Conservation (phyloP, 192 early-diverging fungal genomes). For the Coemansia sp. region DNA sequence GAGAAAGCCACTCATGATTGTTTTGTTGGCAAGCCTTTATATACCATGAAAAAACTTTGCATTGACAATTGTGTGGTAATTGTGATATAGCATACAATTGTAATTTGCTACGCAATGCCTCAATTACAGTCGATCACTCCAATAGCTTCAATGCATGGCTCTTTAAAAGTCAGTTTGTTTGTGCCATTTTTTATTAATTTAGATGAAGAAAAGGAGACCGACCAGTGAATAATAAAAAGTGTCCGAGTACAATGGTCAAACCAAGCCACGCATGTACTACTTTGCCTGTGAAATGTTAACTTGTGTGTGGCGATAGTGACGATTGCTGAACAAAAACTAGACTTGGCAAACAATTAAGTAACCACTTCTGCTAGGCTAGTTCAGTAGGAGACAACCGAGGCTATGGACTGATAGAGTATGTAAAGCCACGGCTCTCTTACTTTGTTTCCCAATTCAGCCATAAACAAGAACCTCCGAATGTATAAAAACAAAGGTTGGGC, state of each 20-base stretch:
- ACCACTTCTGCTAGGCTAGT: neutral
- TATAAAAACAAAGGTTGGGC: neutral
- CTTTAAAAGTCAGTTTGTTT: neutral
- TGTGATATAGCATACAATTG: neutral
- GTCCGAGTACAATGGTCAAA: neutral
- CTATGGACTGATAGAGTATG: neutral
- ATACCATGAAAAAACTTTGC: neutral
- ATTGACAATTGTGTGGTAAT: neutral
- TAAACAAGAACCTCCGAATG: neutral
- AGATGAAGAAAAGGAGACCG: neutral
- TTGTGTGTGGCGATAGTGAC: neutral
- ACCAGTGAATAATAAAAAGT: neutral
- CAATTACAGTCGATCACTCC: neutral
- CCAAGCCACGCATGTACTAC: neutral
- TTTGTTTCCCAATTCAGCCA: neutral
- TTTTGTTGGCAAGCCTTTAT: slow-evolving; percentile 3
- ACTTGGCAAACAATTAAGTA: neutral
- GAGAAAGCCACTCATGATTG: slow-evolving; percentile 2
- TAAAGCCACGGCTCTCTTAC: neutral
- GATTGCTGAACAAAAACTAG: neutral
- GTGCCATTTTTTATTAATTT: neutral
- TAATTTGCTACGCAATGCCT: neutral
- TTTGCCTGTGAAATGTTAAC: neutral
- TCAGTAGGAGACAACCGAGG: neutral
- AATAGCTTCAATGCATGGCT: neutral